Percentiles rank a stretch among this genome's conserved stretches.
Evolutionary conservation across 768 basidiomycete species (phyloP).

Genomic region (Leccinum barrowsii): DNA sequence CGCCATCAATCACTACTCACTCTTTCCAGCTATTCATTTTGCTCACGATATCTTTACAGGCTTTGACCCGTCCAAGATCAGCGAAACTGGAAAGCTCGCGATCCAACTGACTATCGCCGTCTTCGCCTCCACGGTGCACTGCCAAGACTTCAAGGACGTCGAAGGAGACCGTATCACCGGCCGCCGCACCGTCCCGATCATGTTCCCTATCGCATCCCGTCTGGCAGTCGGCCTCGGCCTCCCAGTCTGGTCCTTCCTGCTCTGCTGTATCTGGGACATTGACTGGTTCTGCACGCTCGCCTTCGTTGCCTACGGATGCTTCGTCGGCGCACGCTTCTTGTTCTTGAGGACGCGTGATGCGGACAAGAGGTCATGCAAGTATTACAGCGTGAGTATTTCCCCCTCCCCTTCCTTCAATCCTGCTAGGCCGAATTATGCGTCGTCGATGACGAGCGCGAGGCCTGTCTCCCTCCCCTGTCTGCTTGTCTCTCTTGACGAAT

Average conservation of each 20-base stretch:
- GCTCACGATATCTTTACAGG: constrained; percentile 10
- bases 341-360: constrained; percentile 24
- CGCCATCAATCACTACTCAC: neutral
- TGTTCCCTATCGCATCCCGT: constrained; percentile 37
- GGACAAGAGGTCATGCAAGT: constrained; percentile 36
- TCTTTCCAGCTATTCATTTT: neutral
- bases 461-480: neutral
- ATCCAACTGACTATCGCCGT: constrained; percentile 36
- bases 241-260: constrained; percentile 35
- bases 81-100: constrained; percentile 29
- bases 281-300: constrained; percentile 21
- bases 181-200: constrained; percentile 43
- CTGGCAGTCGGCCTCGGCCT: constrained; percentile 33
- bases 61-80: constrained; percentile 21
- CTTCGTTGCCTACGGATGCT: constrained; percentile 32
- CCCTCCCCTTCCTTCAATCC: neutral
- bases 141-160: constrained; percentile 47
- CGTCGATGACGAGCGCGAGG: neutral
- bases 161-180: constrained; percentile 40
- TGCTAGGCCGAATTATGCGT: constrained; percentile 7
- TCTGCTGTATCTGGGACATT: constrained; percentile 36
- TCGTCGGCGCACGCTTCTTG: constrained; percentile 35
- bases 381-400: constrained; percentile 33
- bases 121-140: constrained; percentile 45
- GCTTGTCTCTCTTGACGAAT: neutral